Evolutionary conservation across 352 stramenopile genomes (phyloP).

Genomic region (Globisporangium recalcitrans): DNA sequence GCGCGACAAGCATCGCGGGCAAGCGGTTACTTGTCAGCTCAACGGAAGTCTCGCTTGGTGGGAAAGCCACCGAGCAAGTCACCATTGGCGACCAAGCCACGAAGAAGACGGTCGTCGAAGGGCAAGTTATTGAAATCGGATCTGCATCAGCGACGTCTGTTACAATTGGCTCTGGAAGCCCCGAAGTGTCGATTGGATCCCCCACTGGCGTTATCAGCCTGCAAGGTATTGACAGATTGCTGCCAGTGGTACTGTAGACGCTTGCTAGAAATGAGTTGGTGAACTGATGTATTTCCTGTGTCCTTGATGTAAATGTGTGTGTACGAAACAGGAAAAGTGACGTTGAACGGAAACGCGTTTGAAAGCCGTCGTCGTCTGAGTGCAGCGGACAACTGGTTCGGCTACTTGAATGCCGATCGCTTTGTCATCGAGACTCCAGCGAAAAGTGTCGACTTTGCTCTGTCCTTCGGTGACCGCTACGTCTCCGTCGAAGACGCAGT

Average conservation of each 20-base stretch:
- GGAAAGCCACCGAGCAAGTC: conserved; percentile 29
- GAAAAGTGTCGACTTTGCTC: conserved; percentile 18
- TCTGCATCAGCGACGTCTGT: conserved; percentile 18
- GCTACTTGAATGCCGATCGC: conserved; percentile 29
- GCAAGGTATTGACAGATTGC: conserved; percentile 7
- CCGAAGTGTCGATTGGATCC: conserved; percentile 35
- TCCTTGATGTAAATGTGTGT: too few relatives aligned
- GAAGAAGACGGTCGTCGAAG: conserved; percentile 18
- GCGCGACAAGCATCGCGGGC: conserved; percentile 22
- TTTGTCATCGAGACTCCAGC: conserved; percentile 15
- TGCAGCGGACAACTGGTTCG: conserved; percentile 19
- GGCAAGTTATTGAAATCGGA: conserved; percentile 21
- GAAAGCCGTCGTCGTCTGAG: conserved; percentile 26
- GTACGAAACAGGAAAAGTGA: conserved; percentile 32
- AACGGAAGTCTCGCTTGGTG: conserved; percentile 26
- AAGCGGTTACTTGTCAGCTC: conserved; percentile 22
- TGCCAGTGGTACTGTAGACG: background rate
- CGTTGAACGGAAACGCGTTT: conserved; percentile 46
- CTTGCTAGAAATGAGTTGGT: background rate
- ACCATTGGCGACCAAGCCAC: conserved; percentile 26
- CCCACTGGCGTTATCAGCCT: conserved; percentile 28
- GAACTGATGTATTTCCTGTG: too few relatives aligned
- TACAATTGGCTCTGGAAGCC: conserved; percentile 26
- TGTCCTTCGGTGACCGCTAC: conserved; percentile 27
- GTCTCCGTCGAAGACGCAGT: conserved; percentile 25